Percentiles rank a stretch among this genome's conserved stretches.
phyloP scores from a whole-genome alignment of 2,329 filamentous ascomycete genomes.

The Blumeria graminis region DNA sequence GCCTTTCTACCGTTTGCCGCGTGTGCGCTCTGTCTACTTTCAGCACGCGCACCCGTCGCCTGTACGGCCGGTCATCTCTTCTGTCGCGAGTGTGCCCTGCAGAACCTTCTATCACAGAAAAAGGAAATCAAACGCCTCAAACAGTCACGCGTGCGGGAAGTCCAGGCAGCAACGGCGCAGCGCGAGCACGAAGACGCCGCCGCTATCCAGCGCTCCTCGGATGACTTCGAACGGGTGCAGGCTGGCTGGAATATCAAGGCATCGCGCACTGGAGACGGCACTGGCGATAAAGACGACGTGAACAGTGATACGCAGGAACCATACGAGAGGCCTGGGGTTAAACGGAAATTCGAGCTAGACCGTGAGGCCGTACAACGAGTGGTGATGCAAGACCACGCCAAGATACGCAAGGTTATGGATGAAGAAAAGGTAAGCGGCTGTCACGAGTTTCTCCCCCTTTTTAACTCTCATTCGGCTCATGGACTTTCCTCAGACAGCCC shows the following conservation, averaged over 20 bases:
- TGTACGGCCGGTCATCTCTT: slow-evolving; percentile 76
- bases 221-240: slow-evolving; percentile 68
- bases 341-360: slow-evolving; percentile 64
- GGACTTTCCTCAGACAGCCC: slow-evolving; percentile 22
- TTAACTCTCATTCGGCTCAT: not conserved
- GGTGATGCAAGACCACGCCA: slow-evolving; percentile 42
- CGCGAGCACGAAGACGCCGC: slow-evolving; percentile 40
- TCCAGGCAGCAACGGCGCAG: slow-evolving; percentile 36
- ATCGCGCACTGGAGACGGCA: slow-evolving; percentile 7
- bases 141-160: slow-evolving; percentile 34
- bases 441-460: slow-evolving; percentile 1
- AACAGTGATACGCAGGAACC: slow-evolving; percentile 13
- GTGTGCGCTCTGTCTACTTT: slow-evolving; percentile 67
- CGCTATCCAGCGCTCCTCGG: slow-evolving; percentile 42
- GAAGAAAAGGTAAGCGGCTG: slow-evolving; percentile 37
- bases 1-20: slow-evolving; percentile 80
- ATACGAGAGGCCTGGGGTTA: slow-evolving; percentile 20
- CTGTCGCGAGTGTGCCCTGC: slow-evolving; percentile 81
- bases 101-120: slow-evolving; percentile 72
- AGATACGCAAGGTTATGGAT: slow-evolving; percentile 44
- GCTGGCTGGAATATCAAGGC: slow-evolving; percentile 30
- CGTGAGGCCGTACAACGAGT: slow-evolving; percentile 51
- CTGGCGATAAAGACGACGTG: slow-evolving; percentile 16
- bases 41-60: slow-evolving; percentile 59
- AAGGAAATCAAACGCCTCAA: slow-evolving; percentile 73